phyloP scores from a whole-genome alignment of 805 yeast genomes.

The Metschnikowia hibisci region DNA sequence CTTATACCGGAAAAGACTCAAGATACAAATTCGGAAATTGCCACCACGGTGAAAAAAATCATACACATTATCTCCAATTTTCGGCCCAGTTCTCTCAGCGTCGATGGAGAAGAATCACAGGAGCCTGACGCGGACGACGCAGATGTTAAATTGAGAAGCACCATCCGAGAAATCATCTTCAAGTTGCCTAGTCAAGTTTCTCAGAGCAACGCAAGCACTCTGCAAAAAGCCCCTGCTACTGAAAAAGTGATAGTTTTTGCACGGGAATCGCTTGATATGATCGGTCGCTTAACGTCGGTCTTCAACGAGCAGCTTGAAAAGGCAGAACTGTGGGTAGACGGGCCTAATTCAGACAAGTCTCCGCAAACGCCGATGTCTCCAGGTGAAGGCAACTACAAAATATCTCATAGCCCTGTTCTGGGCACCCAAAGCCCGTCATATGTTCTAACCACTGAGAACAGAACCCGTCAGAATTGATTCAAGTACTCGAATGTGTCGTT shows the following conservation, averaged over 20 bases:
- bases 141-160: slow-evolving; percentile 45
- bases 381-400: background rate
- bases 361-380: background rate
- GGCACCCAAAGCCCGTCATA: slow-evolving; percentile 1
- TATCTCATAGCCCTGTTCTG: background rate
- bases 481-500: too few species aligned
- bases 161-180: slow-evolving; percentile 74
- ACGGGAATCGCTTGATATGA: slow-evolving; percentile 84
- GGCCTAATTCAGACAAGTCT: slow-evolving; percentile 15
- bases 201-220: slow-evolving; percentile 7
- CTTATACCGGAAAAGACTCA: slow-evolving; percentile 22
- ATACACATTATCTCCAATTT: slow-evolving; percentile 82
- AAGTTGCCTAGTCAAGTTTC: slow-evolving; percentile 60
- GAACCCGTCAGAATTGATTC: background rate
- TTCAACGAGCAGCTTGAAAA: slow-evolving; percentile 80
- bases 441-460: background rate
- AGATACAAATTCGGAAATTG: slow-evolving; percentile 73
- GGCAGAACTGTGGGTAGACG: slow-evolving; percentile 79
- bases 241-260: slow-evolving; percentile 79
- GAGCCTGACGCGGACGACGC: slow-evolving; percentile 4
- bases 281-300: slow-evolving; percentile 73
- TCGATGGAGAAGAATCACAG: slow-evolving; percentile 5
- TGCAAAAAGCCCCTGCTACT: slow-evolving; percentile 40
- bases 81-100: slow-evolving; percentile 37
- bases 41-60: slow-evolving; percentile 84